phyloP scores from a whole-genome alignment of 768 basidiomycete genomes.

The Cantharellus anzutake region DNA sequence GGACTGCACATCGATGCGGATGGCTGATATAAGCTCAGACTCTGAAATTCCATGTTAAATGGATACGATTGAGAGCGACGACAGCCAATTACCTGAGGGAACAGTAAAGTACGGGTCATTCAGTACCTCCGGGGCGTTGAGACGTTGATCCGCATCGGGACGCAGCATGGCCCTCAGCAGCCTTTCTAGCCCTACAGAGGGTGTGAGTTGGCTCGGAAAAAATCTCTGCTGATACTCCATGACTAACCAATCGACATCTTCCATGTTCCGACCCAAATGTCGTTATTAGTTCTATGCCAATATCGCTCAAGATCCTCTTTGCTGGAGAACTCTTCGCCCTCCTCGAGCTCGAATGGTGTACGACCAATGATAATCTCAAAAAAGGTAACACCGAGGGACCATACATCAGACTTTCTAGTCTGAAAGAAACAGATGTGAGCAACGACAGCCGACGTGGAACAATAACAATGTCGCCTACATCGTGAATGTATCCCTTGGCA shows the following conservation, averaged over 20 bases:
- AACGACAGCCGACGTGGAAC: too few species aligned
- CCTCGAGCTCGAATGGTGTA: constrained; percentile 76
- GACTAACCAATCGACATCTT: constrained; percentile 33
- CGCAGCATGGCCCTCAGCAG: constrained; percentile 60
- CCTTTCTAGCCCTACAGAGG: constrained; percentile 26
- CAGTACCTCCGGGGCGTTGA: constrained; percentile 46
- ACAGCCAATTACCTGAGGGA: constrained; percentile 1
- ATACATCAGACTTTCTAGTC: constrained; percentile 77
- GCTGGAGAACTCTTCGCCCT: constrained; percentile 57
- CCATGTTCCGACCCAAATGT: constrained; percentile 78
- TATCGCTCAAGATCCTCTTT: constrained; percentile 74
- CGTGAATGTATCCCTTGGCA: constrained; percentile 72
- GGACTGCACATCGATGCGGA: not conserved
- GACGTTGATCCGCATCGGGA: constrained; percentile 66
- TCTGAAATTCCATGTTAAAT: constrained; percentile 16
- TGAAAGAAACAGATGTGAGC: too few species aligned
- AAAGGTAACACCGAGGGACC: constrained; percentile 77
- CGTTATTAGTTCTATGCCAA: constrained; percentile 58
- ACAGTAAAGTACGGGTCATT: constrained; percentile 45
- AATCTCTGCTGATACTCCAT: not conserved
- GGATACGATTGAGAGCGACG: not conserved
- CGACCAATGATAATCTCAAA: constrained; percentile 88
- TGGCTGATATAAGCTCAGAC: constrained; percentile 1
- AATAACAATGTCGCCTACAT: constrained; percentile 16
- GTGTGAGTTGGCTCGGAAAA: not conserved